Evolutionary conservation across 805 yeast species (phyloP).

Genomic region (Martiniozyma abietophila): DNA sequence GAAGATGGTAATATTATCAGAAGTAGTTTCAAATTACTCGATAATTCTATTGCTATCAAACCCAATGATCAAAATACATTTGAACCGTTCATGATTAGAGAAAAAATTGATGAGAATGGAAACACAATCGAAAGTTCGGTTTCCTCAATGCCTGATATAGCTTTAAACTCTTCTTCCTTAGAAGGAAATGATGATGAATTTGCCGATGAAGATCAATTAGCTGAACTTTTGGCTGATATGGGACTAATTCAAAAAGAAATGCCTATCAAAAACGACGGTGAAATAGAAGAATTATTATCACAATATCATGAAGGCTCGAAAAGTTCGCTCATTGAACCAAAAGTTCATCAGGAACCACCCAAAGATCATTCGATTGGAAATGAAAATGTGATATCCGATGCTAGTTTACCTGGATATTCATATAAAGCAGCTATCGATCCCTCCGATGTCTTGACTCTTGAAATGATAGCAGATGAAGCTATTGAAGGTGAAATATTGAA

Average conservation of each 20-base stretch:
- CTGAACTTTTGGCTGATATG: slow-evolving; percentile 28
- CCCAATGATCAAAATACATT: slow-evolving; percentile 17
- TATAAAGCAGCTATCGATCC: slow-evolving; percentile 28
- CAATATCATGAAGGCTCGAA: background rate
- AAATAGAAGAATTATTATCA: background rate
- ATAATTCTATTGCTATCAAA: background rate
- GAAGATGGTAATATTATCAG: slow-evolving; percentile 6
- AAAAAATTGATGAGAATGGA: slow-evolving; percentile 73
- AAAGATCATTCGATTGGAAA: slow-evolving; percentile 4
- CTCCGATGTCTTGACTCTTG: slow-evolving; percentile 43
- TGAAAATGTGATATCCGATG: background rate
- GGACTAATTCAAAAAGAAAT: slow-evolving; percentile 15
- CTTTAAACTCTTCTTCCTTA: too few relatives aligned
- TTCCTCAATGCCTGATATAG: slow-evolving; percentile 26
- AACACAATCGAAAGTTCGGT: slow-evolving; percentile 40
- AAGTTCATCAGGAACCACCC: background rate
- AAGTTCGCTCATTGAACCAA: background rate
- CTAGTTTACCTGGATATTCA: background rate
- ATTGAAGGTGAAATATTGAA: slow-evolving; percentile 19
- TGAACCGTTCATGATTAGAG: slow-evolving; percentile 58
- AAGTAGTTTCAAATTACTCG: slow-evolving; percentile 4
- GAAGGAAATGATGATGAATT: slow-evolving; percentile 5
- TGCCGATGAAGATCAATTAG: slow-evolving; percentile 17
- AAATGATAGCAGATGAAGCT: slow-evolving; percentile 42
- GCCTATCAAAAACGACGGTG: background rate